A percentile compares a stretch with the other conserved stretches of the same genome.
phyloP scores from a whole-genome alignment of 148 eudicot genomes.

The Silene uniflora region DNA sequence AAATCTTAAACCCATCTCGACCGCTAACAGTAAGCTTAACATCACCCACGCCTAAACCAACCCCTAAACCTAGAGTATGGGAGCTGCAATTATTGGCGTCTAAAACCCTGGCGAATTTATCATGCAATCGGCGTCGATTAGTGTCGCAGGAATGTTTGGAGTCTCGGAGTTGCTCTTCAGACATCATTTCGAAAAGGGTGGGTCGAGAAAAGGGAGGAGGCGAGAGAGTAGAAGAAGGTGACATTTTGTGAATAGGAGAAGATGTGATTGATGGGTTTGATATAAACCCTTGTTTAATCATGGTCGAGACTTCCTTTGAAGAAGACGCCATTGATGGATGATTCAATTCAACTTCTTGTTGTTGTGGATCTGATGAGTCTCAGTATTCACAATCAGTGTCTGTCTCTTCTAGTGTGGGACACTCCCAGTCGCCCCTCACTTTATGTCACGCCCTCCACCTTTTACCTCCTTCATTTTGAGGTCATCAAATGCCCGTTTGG shows the following conservation, averaged over 20 bases:
- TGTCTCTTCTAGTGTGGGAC: no score
- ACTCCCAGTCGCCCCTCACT: no score
- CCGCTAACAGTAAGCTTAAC: constrained; percentile 68
- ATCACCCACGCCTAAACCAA: constrained; percentile 52
- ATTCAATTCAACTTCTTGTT: neutral
- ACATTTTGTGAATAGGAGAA: constrained; percentile 18
- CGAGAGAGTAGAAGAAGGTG: constrained; percentile 31
- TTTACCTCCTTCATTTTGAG: no score
- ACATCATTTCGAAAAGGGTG: constrained; percentile 85
- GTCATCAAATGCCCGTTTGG: no score
- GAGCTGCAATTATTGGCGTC: constrained; percentile 19
- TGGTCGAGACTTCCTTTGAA: constrained; percentile 29
- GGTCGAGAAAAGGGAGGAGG: constrained; percentile 47
- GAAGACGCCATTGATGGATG: constrained; percentile 29
- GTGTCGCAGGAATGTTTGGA: constrained; percentile 35
- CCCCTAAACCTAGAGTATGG: constrained; percentile 21
- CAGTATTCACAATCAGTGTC: no score
- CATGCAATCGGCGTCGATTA: constrained; percentile 38
- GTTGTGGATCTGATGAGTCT: neutral
- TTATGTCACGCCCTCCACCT: no score
- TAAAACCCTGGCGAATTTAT: constrained; percentile 33
- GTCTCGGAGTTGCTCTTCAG: constrained; percentile 60
- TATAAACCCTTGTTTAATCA: constrained; percentile 38
- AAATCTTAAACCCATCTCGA: constrained; percentile 60
- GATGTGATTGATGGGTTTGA: constrained; percentile 33